Evolutionary conservation across 305 asterid species (phyloP).

Genomic region (Fraxinus platypoda): DNA sequence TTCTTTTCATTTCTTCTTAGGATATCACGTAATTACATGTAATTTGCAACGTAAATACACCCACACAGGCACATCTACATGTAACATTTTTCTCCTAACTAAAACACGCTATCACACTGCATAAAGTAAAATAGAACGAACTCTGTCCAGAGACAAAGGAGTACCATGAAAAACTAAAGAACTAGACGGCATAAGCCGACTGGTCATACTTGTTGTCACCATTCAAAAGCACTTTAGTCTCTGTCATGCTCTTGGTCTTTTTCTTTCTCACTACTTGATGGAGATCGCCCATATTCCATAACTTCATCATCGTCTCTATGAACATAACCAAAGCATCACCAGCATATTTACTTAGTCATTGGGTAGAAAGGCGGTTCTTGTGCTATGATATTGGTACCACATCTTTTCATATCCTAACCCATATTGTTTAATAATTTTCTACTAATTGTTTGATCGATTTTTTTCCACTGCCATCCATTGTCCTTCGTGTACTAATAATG

Average conservation of each 20-base stretch:
- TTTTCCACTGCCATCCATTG: too few relatives aligned
- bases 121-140: not conserved
- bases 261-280: not conserved
- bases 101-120: not conserved
- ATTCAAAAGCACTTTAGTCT: not conserved
- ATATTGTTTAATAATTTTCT: too few relatives aligned
- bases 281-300: not conserved
- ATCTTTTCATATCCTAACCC: not conserved
- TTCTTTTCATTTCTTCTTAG: not conserved
- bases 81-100: not conserved
- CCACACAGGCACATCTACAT: not conserved
- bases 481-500: too few relatives aligned
- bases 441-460: not conserved
- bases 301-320: not conserved
- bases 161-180: not conserved
- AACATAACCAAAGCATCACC: not conserved
- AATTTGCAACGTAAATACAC: not conserved
- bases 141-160: not conserved
- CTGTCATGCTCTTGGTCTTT: not conserved
- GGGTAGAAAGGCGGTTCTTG: not conserved
- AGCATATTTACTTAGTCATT: not conserved
- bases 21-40: not conserved
- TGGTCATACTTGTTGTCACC: not conserved
- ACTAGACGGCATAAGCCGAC: not conserved
- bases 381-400: not conserved